Percentiles rank a stretch among this genome's conserved stretches.
Conservation (phyloP, 176 grass and related monocot species). For the Oryza nivara region DNA sequence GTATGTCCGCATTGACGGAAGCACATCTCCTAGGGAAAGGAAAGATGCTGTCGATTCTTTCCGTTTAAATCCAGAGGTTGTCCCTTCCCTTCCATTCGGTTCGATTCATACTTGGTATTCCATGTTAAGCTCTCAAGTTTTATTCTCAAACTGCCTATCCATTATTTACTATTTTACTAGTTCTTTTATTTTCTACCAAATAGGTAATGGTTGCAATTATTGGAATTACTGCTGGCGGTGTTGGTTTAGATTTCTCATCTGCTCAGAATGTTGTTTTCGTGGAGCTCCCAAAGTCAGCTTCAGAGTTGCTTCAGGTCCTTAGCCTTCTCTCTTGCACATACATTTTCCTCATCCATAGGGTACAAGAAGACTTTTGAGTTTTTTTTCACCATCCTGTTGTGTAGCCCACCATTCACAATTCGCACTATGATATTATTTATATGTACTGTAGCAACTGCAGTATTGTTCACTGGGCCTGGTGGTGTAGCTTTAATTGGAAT, state of each 20-base stretch:
- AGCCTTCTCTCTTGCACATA: constrained; percentile 22
- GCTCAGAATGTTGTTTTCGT: constrained; percentile 95
- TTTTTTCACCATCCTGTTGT: background rate
- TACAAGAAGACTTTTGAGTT: background rate
- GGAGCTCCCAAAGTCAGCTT: constrained; percentile 89
- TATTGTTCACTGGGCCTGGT: background rate
- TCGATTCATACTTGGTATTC: constrained; percentile 25
- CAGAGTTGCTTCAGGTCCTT: constrained; percentile 88
- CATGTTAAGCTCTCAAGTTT: constrained; percentile 18
- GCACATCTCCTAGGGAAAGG: constrained; percentile 76
- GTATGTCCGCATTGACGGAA: constrained; percentile 92
- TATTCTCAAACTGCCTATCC: constrained; percentile 19
- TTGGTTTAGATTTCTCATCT: constrained; percentile 87
- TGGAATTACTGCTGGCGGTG: constrained; percentile 92
- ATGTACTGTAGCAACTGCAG: background rate
- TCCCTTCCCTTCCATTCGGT: background rate
- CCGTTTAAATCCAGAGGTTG: constrained; percentile 70
- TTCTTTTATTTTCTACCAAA: constrained; percentile 18
- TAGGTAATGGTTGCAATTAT: constrained; percentile 95
- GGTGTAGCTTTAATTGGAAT: background rate
- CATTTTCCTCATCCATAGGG: constrained; percentile 28
- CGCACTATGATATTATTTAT: background rate
- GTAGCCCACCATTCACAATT: background rate
- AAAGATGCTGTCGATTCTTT: constrained; percentile 90
- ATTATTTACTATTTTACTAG: background rate